These are phyloP conservation scores for Solanum etuberosum DNA, from an alignment of 257 asterid species.

Conservation along the genomic window DNA sequence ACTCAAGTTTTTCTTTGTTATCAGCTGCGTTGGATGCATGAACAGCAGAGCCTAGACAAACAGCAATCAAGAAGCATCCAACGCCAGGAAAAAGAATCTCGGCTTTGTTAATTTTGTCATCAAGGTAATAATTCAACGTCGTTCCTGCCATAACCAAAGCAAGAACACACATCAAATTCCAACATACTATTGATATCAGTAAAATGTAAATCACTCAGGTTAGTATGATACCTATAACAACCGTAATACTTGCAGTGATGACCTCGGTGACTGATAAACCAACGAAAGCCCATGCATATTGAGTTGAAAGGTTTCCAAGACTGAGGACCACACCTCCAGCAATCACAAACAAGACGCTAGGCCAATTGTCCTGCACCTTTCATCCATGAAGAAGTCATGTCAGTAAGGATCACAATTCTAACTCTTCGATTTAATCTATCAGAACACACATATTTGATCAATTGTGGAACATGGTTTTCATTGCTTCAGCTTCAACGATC, in stretches of 20 bases:
- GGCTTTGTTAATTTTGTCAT: conserved; percentile 76
- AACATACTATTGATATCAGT: background rate
- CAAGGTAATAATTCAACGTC: conserved; percentile 77
- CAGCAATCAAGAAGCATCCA: conserved; percentile 87
- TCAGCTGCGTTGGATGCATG: conserved; percentile 80
- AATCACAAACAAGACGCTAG: conserved; percentile 77
- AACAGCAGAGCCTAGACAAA: conserved; percentile 70
- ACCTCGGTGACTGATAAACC: conserved; percentile 95
- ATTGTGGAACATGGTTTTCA: background rate
- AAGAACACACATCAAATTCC: background rate
- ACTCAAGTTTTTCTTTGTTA: conserved; percentile 55
- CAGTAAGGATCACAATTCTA: background rate
- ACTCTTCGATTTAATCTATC: background rate
- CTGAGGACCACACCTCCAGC: conserved; percentile 82
- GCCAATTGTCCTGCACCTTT: conserved; percentile 62
- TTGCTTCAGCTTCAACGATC: background rate
- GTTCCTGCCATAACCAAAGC: conserved; percentile 42
- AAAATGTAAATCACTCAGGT: background rate
- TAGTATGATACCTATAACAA: conserved; percentile 60
- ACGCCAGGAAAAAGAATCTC: conserved; percentile 96
- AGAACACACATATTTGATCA: background rate
- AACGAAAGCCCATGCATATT: conserved; percentile 93
- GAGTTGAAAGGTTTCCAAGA: conserved; percentile 82
- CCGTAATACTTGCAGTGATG: conserved; percentile 76
- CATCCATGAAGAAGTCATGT: background rate